A percentile compares a stretch with the other conserved stretches of the same genome.
These are phyloP conservation scores for Neurospora africana DNA, from an alignment of 495 filamentous ascomycete genomes.

Conservation along the genomic window DNA sequence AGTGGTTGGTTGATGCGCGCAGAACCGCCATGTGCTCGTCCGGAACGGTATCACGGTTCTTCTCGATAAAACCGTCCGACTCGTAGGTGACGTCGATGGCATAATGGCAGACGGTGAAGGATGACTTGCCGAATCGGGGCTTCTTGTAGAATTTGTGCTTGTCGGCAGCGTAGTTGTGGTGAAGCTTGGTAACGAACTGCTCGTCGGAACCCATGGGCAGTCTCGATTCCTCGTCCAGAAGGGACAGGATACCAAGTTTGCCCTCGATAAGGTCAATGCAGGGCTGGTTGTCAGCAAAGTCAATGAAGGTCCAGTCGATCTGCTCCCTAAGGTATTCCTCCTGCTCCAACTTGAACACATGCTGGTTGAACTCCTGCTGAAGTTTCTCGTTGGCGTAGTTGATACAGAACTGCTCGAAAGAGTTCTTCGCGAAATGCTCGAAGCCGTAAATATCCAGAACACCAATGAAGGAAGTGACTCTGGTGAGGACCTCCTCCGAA, in stretches of 20 bases:
- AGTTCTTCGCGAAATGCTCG: constrained; percentile 99
- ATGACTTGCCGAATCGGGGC: constrained; percentile 90
- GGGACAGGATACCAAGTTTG: constrained; percentile 83
- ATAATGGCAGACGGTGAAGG: constrained; percentile 98
- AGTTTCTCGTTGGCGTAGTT: constrained; percentile 99
- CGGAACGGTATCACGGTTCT: constrained; percentile 96
- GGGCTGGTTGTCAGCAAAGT: constrained; percentile 99
- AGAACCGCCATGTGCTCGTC: constrained; percentile 96
- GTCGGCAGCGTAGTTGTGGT: constrained; percentile 82
- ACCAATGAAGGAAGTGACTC: constrained; percentile 90
- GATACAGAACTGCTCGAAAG: constrained; percentile 99
- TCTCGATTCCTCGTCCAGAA: constrained; percentile 93
- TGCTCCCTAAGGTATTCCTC: constrained; percentile 95
- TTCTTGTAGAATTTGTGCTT: constrained; percentile 99
- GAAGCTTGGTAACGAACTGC: constrained; percentile 93
- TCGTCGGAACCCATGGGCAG: constrained; percentile 96
- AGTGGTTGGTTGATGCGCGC: constrained; percentile 70
- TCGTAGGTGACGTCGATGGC: constrained; percentile 98
- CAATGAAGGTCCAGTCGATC: constrained; percentile 99
- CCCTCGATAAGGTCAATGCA: constrained; percentile 98
- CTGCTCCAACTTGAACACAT: constrained; percentile 99
- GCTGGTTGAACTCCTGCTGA: constrained; percentile 98
- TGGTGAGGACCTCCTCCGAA: constrained; percentile 71
- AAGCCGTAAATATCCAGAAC: constrained; percentile 99
- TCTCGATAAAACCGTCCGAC: constrained; percentile 99